These are phyloP conservation scores for Pichia cephalocereana DNA, from an alignment of 805 yeast genomes.

Conservation along the genomic window DNA sequence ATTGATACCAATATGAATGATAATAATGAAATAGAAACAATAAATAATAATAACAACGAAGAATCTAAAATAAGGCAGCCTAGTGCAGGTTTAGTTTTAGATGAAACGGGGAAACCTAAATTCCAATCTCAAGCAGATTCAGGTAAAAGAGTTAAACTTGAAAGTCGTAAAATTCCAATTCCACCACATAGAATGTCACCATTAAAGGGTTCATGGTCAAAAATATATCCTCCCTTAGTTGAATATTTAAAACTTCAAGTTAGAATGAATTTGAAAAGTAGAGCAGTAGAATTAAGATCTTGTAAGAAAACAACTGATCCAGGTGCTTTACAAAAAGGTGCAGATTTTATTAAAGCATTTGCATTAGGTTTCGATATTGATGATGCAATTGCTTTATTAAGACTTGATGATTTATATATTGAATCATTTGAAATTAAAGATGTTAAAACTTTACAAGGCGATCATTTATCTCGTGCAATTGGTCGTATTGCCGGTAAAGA, in stretches of 20 bases:
- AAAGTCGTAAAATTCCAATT: conserved; percentile 80
- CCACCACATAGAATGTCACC: conserved; percentile 99
- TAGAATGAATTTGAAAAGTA: conserved; percentile 86
- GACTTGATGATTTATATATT: conserved; percentile 92
- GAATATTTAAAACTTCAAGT: conserved; percentile 93
- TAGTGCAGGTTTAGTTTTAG: conserved; percentile 46
- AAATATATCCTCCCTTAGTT: conserved; percentile 91
- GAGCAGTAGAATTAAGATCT: conserved; percentile 81
- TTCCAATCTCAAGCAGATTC: conserved; percentile 64
- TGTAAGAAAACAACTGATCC: conserved; percentile 78
- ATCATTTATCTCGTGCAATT: conserved; percentile 95
- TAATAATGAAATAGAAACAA: conserved; percentile 12
- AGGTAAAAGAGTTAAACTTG: conserved; percentile 63
- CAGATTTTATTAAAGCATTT: conserved; percentile 93
- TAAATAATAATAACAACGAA: conserved; percentile 16
- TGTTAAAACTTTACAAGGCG: conserved; percentile 91
- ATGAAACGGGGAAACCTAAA: conserved; percentile 82
- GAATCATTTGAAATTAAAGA: conserved; percentile 97
- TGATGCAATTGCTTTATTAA: conserved; percentile 88
- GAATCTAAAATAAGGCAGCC: conserved; percentile 19
- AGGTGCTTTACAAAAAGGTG: conserved; percentile 95
- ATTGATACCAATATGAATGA: conserved; percentile 25
- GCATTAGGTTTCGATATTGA: conserved; percentile 94
- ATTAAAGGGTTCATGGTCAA: conserved; percentile 80
- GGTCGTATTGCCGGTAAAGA: conserved; percentile 99